Percentiles rank a stretch among this genome's conserved stretches.
phyloP scores from a whole-genome alignment of 306 rosid genomes.

The Cucumis melo region DNA sequence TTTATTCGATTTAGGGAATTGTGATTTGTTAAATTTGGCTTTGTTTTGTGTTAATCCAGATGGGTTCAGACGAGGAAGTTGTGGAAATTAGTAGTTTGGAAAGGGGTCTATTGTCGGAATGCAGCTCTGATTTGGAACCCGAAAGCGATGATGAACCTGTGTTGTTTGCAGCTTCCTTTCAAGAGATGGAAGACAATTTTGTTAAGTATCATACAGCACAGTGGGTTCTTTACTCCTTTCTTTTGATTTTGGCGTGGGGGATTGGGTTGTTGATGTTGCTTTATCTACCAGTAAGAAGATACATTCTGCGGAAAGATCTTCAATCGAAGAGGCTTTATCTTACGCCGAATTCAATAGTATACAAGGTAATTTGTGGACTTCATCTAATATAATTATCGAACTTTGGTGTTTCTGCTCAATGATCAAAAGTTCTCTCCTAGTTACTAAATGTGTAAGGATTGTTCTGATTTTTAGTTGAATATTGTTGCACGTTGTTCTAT shows the following conservation, averaged over 20 bases:
- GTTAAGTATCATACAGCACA: constrained; percentile 52
- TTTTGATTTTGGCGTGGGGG: constrained; percentile 77
- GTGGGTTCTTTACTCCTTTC: constrained; percentile 66
- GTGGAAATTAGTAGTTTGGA: constrained; percentile 55
- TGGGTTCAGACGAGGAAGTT: constrained; percentile 39
- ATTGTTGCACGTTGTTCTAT: not conserved
- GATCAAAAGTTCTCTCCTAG: not conserved
- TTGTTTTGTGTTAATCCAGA: constrained; percentile 1
- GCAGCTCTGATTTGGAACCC: constrained; percentile 3
- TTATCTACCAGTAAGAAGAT: constrained; percentile 60
- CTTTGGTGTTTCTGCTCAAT: not conserved
- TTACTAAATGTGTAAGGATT: not conserved
- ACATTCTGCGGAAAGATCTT: constrained; percentile 53
- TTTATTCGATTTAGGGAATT: not conserved
- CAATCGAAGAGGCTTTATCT: constrained; percentile 61
- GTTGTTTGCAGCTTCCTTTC: constrained; percentile 61
- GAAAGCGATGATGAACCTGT: constrained; percentile 32
- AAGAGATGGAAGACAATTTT: constrained; percentile 51
- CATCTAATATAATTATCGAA: not conserved
- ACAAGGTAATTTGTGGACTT: constrained; percentile 30
- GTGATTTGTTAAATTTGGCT: not conserved
- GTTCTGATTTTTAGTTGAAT: not conserved
- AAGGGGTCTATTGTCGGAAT: constrained; percentile 32
- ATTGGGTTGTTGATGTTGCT: constrained; percentile 71
- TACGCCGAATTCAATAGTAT: constrained; percentile 67